Evolutionary conservation across 768 basidiomycete species (phyloP).

Genomic region (Rhodotorula babjevae): DNA sequence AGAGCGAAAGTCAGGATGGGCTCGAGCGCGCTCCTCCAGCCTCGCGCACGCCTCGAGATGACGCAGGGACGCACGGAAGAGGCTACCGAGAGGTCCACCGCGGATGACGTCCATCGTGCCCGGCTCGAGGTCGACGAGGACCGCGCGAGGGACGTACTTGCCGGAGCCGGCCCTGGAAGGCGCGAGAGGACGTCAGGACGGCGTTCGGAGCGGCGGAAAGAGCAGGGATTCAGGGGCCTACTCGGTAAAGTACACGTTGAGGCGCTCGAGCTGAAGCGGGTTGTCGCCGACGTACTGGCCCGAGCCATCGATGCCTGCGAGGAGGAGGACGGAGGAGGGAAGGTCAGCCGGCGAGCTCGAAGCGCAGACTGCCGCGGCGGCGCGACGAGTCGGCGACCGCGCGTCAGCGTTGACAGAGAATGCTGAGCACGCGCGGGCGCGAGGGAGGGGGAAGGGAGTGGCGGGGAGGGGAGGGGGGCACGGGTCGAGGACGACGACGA

Average conservation of each 20-base stretch:
- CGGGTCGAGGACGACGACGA: neutral
- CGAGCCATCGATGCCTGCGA: slow-evolving; percentile 23
- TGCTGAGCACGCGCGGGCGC: too few relatives aligned
- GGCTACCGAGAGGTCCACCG: slow-evolving; percentile 53
- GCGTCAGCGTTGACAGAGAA: too few relatives aligned
- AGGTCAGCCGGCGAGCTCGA: too few relatives aligned
- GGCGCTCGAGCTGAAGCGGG: slow-evolving; percentile 93
- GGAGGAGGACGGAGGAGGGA: neutral
- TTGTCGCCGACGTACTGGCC: slow-evolving; percentile 75
- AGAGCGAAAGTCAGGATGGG: too few relatives aligned
- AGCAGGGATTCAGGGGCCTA: slow-evolving; percentile 58
- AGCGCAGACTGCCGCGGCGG: too few relatives aligned
- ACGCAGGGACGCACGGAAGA: slow-evolving; percentile 66
- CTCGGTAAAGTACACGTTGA: slow-evolving; percentile 95
- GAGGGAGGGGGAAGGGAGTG: too few relatives aligned
- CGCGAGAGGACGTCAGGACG: slow-evolving; percentile 48
- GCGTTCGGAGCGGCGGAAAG: too few relatives aligned
- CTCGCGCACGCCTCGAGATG: neutral
- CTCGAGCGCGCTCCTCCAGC: neutral
- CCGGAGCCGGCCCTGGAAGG: slow-evolving; percentile 64
- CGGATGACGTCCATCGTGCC: slow-evolving; percentile 57
- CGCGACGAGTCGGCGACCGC: too few relatives aligned
- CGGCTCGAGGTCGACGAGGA: slow-evolving; percentile 94
- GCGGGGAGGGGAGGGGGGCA: neutral
- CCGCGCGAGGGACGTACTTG: slow-evolving; percentile 98